Percentiles rank a stretch among this genome's conserved stretches.
phyloP scores from a whole-genome alignment of 108 stramenopile genomes.

The Parmales sp. region DNA sequence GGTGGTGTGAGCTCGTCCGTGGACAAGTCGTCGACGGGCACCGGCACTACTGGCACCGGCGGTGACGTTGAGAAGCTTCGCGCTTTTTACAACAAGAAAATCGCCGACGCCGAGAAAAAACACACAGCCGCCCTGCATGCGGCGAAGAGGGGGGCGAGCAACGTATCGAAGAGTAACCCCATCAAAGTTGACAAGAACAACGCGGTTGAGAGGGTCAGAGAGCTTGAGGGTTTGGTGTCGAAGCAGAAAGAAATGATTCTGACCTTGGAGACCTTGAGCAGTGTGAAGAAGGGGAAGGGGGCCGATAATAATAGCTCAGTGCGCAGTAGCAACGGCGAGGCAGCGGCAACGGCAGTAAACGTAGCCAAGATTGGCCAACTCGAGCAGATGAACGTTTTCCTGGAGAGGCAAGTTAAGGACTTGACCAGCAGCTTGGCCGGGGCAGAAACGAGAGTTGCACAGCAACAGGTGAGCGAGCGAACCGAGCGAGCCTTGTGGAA shows the following conservation, averaged over 20 bases:
- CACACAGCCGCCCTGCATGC: background rate
- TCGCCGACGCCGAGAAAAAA: slow-evolving; percentile 9
- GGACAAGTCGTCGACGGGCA: too few relatives aligned
- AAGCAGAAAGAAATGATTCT: slow-evolving; percentile 5
- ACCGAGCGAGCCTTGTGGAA: too few relatives aligned
- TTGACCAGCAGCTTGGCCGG: too few relatives aligned
- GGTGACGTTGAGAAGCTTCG: background rate
- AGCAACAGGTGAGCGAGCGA: too few relatives aligned
- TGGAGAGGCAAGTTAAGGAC: too few relatives aligned
- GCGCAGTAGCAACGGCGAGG: too few relatives aligned
- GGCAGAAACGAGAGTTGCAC: too few relatives aligned
- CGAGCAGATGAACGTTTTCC: too few relatives aligned
- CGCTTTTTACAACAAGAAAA: slow-evolving; percentile 5
- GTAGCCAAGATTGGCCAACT: too few relatives aligned
- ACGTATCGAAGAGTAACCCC: background rate
- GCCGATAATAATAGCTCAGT: too few relatives aligned
- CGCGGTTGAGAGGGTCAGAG: slow-evolving; percentile 1
- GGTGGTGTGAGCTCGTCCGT: background rate
- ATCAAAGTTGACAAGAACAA: background rate
- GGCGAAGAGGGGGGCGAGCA: background rate
- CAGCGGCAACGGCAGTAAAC: too few relatives aligned
- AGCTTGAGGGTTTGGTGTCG: background rate
- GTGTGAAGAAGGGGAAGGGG: background rate
- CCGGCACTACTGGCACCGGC: background rate
- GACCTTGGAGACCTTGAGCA: background rate